Base-by-base conservation (phyloP, 2,329 filamentous ascomycete species). In the Neopestalotiopsis rosae region DNA sequence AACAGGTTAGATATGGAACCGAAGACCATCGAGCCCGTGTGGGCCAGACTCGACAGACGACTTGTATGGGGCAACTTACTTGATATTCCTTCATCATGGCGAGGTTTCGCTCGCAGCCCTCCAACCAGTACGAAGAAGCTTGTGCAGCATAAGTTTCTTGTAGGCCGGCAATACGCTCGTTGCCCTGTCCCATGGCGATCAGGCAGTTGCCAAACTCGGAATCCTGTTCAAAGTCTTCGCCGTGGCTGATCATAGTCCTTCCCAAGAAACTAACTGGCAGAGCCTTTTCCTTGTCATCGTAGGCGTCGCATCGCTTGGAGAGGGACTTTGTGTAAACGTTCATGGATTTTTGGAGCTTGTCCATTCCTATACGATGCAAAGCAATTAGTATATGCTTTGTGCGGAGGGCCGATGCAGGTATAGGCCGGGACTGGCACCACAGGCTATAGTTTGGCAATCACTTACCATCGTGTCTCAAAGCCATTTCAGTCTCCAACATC, bases 21-120 rank as follows among this genome's bases (percentile, higher is more conserved):
- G 13, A 49, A 6, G 42, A 49, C 14, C n/a, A 49, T 49, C 24
- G 24, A 28, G 40, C 10, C 14, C 40, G 14, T 42, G 42, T 14
- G 13, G 14, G 42, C 13, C 45, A 52, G 30, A 24, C 30, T 13
- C 30, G 57, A 59, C 13, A 59, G 9, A 52, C 59, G 0, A 45
- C 61, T 32, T 14, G 17, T 5, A 10, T 10, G 5, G 45, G 45
- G 17, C 38, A 24, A 79, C 87, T 67, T 86, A 95, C 93, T 87
- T 98, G 94, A 76, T 97, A 98, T 78, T 98, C 96, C 80, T 97
- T 98, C 94, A 98, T 95, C 87, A 97, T 96, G 45, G 94, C 91
- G 66, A 97, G 82, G 32, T 92, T 97, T 73, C 94, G 87, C 80
- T 98, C 95, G 28, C 97, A 85, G n/a, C 93, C 94, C 79, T 98